Conservation (phyloP, 2,329 filamentous ascomycete genomes). For the Fusarium sp. region DNA sequence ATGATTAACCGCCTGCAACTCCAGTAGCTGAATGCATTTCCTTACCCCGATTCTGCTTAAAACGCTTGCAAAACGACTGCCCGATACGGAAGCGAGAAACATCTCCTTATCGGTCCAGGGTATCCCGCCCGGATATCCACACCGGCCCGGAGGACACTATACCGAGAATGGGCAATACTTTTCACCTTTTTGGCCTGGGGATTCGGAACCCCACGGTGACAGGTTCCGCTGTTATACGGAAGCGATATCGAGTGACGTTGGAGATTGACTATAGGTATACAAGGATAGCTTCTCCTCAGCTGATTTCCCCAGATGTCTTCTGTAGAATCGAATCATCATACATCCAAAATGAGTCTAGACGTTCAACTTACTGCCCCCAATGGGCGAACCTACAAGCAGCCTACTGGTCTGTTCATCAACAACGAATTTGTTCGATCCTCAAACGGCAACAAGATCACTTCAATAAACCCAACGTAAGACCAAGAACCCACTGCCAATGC, state of each 20-base stretch:
- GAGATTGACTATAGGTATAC: background rate
- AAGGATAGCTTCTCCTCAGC: conserved; percentile 11
- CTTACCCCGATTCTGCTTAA: background rate
- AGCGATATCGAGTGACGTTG: background rate
- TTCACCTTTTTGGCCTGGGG: background rate
- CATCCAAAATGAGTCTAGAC: conserved; percentile 30
- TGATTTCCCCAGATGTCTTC: background rate
- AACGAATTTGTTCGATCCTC: conserved; percentile 65
- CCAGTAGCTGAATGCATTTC: background rate
- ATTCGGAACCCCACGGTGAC: background rate
- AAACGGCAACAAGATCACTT: conserved; percentile 63
- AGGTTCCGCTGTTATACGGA: background rate
- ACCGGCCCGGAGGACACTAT: conserved; percentile 11
- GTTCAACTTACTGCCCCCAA: conserved; percentile 57
- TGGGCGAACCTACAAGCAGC: conserved; percentile 71
- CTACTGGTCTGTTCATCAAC: conserved; percentile 78
- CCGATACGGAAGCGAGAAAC: conserved; percentile 5
- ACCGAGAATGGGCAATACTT: conserved; percentile 9
- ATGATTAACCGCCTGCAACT: background rate
- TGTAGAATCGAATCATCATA: background rate
- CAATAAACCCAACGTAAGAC: conserved; percentile 62
- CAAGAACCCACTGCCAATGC: background rate
- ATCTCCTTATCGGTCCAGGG: conserved; percentile 2
- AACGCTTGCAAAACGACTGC: conserved; percentile 16
- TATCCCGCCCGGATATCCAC: background rate